These are phyloP conservation scores for Piloderma croceum DNA, from an alignment of 768 basidiomycete genomes.

Conservation along the genomic window DNA sequence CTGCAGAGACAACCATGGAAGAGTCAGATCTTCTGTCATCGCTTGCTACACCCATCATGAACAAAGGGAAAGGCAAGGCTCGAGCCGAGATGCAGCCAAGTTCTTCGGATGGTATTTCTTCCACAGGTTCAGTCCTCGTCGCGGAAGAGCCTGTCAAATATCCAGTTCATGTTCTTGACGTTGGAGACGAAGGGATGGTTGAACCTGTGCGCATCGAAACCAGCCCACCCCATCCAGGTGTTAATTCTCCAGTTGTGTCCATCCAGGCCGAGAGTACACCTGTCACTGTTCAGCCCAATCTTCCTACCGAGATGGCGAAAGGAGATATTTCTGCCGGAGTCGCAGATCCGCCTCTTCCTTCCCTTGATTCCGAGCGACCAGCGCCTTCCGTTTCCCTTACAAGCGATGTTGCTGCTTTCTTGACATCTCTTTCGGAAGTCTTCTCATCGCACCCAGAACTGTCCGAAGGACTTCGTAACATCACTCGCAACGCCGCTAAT, in stretches of 20 bases:
- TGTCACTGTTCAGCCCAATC: slow-evolving; percentile 22
- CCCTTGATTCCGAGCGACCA: slow-evolving; percentile 30
- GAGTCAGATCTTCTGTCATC: slow-evolving; percentile 17
- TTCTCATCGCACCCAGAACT: slow-evolving; percentile 67
- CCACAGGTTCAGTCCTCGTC: slow-evolving; percentile 37
- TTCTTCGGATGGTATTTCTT: slow-evolving; percentile 31
- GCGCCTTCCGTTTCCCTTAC: slow-evolving; percentile 43
- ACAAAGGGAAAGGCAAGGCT: slow-evolving; percentile 47
- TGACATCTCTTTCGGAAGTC: slow-evolving; percentile 50
- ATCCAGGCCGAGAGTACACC: slow-evolving; percentile 38
- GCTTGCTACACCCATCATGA: slow-evolving; percentile 11
- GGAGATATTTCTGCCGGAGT: slow-evolving; percentile 10
- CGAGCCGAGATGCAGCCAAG: slow-evolving; percentile 16
- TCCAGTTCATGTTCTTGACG: slow-evolving; percentile 56
- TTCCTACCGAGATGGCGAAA: slow-evolving; percentile 13
- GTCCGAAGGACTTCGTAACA: slow-evolving; percentile 58
- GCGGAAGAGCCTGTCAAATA: slow-evolving; percentile 46
- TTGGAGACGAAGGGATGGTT: slow-evolving; percentile 20
- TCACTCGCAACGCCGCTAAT: slow-evolving; percentile 53
- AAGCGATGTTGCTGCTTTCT: slow-evolving; percentile 57
- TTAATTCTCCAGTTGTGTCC: slow-evolving; percentile 18
- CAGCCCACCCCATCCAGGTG: slow-evolving; percentile 13
- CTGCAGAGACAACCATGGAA: slow-evolving; percentile 27
- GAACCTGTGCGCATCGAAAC: slow-evolving; percentile 8
- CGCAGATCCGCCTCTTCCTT: slow-evolving; percentile 48